A percentile compares a stretch with the other conserved stretches of the same genome.
These are phyloP conservation scores for Tylopilus sp. DNA, from an alignment of 1,284 basidiomycete genomes.

Conservation along the genomic window DNA sequence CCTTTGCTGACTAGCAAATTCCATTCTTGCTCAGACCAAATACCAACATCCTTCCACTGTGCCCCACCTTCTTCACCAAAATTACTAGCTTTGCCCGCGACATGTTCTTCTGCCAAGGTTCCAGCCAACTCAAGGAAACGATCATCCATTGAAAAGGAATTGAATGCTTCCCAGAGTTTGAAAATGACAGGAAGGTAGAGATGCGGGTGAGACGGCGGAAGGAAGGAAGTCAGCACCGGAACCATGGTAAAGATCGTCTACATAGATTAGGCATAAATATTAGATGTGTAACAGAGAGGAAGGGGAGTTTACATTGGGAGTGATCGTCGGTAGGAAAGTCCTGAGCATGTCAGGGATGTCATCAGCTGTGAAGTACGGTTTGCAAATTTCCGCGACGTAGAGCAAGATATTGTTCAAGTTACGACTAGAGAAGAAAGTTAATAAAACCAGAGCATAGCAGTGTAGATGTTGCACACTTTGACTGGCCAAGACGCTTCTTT, in stretches of 20 bases:
- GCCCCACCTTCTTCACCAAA: slow-evolving; percentile 51
- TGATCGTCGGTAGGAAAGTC: slow-evolving; percentile 55
- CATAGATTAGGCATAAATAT: neutral
- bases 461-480: slow-evolving; percentile 45
- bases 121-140: slow-evolving; percentile 80
- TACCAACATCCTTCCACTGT: slow-evolving; percentile 75
- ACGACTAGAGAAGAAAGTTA: slow-evolving; percentile 19
- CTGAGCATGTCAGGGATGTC: slow-evolving; percentile 89
- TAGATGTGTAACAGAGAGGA: neutral
- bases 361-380: slow-evolving; percentile 86
- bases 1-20: slow-evolving; percentile 83
- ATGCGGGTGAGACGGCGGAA: slow-evolving; percentile 64
- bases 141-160: slow-evolving; percentile 77
- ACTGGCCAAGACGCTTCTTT: slow-evolving; percentile 42
- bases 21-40: slow-evolving; percentile 87
- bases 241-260: slow-evolving; percentile 64
- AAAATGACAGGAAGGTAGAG: slow-evolving; percentile 72
- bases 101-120: slow-evolving; percentile 71
- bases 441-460: slow-evolving; percentile 14
- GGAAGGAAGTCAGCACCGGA: slow-evolving; percentile 70
- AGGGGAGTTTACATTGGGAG: slow-evolving; percentile 23
- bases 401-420: slow-evolving; percentile 33
- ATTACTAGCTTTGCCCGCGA: slow-evolving; percentile 55
- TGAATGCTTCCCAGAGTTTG: slow-evolving; percentile 82
- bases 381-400: slow-evolving; percentile 76